phyloP scores from a whole-genome alignment of 1,284 basidiomycete genomes.

The Austropuccinia psidii region DNA sequence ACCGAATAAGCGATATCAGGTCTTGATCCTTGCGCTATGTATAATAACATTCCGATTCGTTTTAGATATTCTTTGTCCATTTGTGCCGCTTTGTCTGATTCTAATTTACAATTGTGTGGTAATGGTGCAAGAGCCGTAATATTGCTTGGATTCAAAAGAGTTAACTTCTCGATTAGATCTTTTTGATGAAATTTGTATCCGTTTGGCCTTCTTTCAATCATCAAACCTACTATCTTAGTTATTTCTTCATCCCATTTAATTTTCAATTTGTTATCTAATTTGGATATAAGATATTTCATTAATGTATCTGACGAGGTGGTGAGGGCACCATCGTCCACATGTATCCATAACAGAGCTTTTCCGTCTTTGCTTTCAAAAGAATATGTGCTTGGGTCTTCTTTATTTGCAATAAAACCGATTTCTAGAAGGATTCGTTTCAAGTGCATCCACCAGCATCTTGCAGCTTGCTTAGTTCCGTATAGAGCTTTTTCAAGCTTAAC shows the following conservation, averaged over 20 bases:
- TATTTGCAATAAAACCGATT: neutral
- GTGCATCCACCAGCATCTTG: slow-evolving; percentile 8
- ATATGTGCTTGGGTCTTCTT: neutral
- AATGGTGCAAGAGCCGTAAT: too few relatives aligned
- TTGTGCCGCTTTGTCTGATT: too few relatives aligned
- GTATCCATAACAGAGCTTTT: slow-evolving; percentile 4
- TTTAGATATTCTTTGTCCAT: too few relatives aligned
- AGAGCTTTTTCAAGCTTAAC: neutral
- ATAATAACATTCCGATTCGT: too few relatives aligned
- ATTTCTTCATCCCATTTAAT: neutral
- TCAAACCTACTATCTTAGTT: neutral
- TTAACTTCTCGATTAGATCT: neutral
- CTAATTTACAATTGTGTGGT: too few relatives aligned
- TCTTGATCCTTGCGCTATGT: too few relatives aligned
- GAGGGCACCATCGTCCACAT: neutral
- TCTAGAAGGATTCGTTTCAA: neutral
- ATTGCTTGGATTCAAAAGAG: too few relatives aligned
- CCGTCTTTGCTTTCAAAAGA: neutral
- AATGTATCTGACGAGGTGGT: neutral
- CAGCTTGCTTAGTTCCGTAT: neutral
- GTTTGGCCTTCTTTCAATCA: neutral
- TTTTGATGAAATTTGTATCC: neutral
- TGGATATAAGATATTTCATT: too few relatives aligned
- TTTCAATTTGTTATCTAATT: neutral
- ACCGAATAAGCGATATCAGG: too few relatives aligned